These are phyloP conservation scores for Neonectria ditissima DNA, from an alignment of 2,329 filamentous ascomycete genomes.

Conservation along the genomic window DNA sequence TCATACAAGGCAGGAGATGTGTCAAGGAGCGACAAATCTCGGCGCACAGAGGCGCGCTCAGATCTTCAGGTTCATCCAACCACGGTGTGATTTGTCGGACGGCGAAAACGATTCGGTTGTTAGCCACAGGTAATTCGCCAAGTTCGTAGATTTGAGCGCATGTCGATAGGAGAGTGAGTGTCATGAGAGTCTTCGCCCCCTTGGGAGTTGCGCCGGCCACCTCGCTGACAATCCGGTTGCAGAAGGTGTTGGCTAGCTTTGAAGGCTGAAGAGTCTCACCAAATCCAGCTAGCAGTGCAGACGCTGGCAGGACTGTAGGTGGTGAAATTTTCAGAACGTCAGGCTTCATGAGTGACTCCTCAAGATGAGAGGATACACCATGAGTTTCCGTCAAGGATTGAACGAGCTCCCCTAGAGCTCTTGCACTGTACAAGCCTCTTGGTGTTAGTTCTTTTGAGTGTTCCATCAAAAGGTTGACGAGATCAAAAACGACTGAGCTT, in stretches of 20 bases:
- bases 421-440: constrained; percentile 64
- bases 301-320: constrained; percentile 60
- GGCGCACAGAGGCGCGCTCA: constrained; percentile 59
- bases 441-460: constrained; percentile 57
- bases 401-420: constrained; percentile 63
- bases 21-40: constrained; percentile 69
- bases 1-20: constrained; percentile 77
- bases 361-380: constrained; percentile 58
- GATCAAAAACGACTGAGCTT: constrained; percentile 53
- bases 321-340: constrained; percentile 61
- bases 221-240: constrained; percentile 71
- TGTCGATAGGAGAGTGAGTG: constrained; percentile 66
- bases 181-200: constrained; percentile 59
- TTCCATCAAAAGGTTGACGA: constrained; percentile 60
- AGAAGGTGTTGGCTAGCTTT: constrained; percentile 63
- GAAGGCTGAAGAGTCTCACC: constrained; percentile 63
- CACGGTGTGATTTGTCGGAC: constrained; percentile 82
- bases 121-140: constrained; percentile 67
- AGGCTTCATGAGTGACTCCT: constrained; percentile 60
- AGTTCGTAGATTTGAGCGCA: constrained; percentile 64
- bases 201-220: constrained; percentile 61
- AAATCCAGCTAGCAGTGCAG: constrained; percentile 65
- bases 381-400: constrained; percentile 60
- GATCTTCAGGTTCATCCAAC: constrained; percentile 65
- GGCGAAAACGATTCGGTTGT: constrained; percentile 83